A percentile compares a stretch with the other conserved stretches of the same genome.
Evolutionary conservation across 2,329 filamentous ascomycete species (phyloP).

Genomic region (Talaromyces sp.): DNA sequence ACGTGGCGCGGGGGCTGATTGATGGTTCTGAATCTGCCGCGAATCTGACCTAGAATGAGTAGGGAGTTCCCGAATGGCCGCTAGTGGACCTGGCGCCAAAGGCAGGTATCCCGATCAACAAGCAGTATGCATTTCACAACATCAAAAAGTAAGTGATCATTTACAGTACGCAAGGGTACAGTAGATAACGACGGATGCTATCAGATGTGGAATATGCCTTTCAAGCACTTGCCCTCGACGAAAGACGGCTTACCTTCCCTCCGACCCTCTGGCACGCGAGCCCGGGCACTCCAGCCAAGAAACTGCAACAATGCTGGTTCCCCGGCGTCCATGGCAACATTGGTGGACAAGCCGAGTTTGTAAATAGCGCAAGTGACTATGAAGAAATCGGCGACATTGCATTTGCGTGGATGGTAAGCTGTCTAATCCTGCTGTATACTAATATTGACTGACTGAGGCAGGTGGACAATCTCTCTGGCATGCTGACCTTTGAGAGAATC

Average conservation of each 20-base stretch:
- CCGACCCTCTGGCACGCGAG: slow-evolving; percentile 31
- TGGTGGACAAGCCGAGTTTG: slow-evolving; percentile 47
- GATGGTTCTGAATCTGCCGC: not conserved
- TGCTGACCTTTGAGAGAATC: not conserved
- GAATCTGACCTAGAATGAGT: not conserved
- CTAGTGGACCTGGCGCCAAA: not conserved
- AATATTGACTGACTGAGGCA: not conserved
- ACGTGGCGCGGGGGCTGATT: not conserved
- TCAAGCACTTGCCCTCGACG: slow-evolving; percentile 33
- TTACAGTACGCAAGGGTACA: not conserved
- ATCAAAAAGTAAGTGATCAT: slow-evolving; percentile 24
- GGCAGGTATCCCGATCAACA: slow-evolving; percentile 28
- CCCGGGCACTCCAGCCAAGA: slow-evolving; percentile 27
- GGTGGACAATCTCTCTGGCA: slow-evolving; percentile 5
- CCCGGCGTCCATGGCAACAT: slow-evolving; percentile 49
- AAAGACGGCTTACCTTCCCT: slow-evolving; percentile 30
- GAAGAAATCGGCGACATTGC: slow-evolving; percentile 46
- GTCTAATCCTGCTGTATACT: not conserved
- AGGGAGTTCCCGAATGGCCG: slow-evolving; percentile 2
- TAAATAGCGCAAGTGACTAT: slow-evolving; percentile 21
- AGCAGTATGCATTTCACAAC: slow-evolving; percentile 33
- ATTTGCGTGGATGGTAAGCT: slow-evolving; percentile 49
- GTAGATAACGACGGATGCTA: not conserved
- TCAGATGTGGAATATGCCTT: slow-evolving; percentile 30
- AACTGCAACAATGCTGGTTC: slow-evolving; percentile 47